Base-by-base conservation (phyloP, 305 asterid species). In the Fraxinus greggii region DNA sequence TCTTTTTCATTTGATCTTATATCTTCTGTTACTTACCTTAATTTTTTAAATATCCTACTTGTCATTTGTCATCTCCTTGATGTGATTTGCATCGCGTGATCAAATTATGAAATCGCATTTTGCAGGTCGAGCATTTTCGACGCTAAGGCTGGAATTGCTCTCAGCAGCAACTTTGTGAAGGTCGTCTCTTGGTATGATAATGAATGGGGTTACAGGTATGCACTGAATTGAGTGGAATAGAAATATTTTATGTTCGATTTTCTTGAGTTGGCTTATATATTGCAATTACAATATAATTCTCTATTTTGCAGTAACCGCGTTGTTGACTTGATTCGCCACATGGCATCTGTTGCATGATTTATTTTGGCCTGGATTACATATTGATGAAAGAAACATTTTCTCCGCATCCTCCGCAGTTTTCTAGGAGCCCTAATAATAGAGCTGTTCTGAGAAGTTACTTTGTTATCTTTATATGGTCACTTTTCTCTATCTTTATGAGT, bases 141-240 rank as follows among this genome's bases (percentile, higher is more conserved):
- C 48, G 94, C 98, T 54, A 92, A 93, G 90, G 98, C 98, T 24
- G 97, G 98, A 36, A 93, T 93, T 82, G 97, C 97, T 56, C 87
- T 93, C 51, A 92, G 82, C 32, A 92, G 89, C 7, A 91, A 92
- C 88, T 93, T 91, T 81, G 94, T 93, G 74, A 93, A 92, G 86
- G 87, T 93, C 70, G 93, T 93, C 63, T 92, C 97, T 70, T 92
- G 98, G 98, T 91, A 93, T 63, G 98, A 93, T 87, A 92, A 93
- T 8, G 98, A 93, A 87, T 93, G 98, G 98, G 98, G 97, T 77
- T 92, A 94, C 93, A 92, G 97, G 98, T 93, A 87, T 31, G 31
- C 35, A 4, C 59, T 67, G 26, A 15, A 35, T 81, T 70, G 87
- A 29, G 78, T 54, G 63, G 63, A 54, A 54, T n/a, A 54, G 9